Evolutionary conservation across 306 rosid species (phyloP).

Genomic region (Vicia sativa): DNA sequence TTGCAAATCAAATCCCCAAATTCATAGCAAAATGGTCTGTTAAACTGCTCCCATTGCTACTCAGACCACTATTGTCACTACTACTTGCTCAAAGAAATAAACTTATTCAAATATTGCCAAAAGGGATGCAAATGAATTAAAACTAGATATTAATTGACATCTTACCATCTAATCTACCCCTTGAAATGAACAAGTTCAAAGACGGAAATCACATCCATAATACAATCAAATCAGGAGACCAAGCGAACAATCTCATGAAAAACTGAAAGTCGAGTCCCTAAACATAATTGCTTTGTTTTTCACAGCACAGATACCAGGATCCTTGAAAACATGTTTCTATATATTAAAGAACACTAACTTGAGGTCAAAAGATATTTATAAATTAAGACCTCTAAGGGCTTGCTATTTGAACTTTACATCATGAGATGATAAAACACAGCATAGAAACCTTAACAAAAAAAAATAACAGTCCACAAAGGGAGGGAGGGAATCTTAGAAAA

Average conservation of each 20-base stretch:
- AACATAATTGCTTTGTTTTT: constrained; percentile 11
- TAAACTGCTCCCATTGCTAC: constrained; percentile 9
- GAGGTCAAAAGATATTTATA: constrained; percentile 26
- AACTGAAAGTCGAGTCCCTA: constrained; percentile 17
- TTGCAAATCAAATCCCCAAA: constrained; percentile 20
- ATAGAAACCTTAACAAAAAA: neutral
- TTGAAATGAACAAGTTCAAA: constrained; percentile 12
- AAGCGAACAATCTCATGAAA: constrained; percentile 16
- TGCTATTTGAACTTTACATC: constrained; percentile 32
- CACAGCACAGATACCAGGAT: constrained; percentile 28
- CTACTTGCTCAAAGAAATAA: neutral
- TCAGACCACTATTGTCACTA: constrained; percentile 20
- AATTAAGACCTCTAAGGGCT: neutral
- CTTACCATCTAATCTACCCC: constrained; percentile 16
- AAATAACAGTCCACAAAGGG: neutral
- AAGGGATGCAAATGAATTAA: constrained; percentile 10
- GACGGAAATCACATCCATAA: constrained; percentile 19
- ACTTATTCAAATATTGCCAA: constrained; percentile 2
- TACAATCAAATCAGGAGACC: constrained; percentile 12
- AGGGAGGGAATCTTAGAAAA: neutral
- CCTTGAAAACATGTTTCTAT: constrained; percentile 27
- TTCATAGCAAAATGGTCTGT: constrained; percentile 24
- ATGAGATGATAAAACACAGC: constrained; percentile 11
- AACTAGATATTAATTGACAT: constrained; percentile 26
- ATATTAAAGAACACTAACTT: constrained; percentile 11